Evolutionary conservation across 75 land plant genomes (phyloP).

Genomic region (Cryptomeria japonica): DNA sequence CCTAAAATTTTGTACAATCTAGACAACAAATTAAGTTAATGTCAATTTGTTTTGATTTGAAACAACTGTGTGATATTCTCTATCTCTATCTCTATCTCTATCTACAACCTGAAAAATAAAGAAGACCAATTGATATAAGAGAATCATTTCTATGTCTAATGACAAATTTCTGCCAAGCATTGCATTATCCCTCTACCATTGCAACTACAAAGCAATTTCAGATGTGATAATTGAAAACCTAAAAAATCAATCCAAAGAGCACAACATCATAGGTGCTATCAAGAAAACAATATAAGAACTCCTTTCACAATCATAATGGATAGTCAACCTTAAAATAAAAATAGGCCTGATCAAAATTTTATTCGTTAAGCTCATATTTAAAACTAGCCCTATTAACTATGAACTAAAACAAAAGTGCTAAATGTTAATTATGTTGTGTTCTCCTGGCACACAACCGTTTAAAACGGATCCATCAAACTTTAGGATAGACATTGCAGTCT

Average conservation of each 20-base stretch:
- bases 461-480: not conserved
- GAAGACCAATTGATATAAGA: not conserved
- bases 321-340: not conserved
- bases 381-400: not conserved
- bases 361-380: not conserved
- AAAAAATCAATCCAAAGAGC: too few relatives aligned
- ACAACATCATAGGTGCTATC: not conserved
- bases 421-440: not conserved
- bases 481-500: not conserved
- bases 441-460: not conserved
- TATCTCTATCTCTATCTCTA: too few relatives aligned
- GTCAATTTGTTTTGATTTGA: too few relatives aligned
- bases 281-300: not conserved
- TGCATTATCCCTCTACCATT: too few relatives aligned
- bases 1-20: too few relatives aligned
- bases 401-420: not conserved
- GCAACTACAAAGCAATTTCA: too few relatives aligned
- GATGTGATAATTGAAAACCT: too few relatives aligned
- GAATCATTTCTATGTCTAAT: not conserved
- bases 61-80: too few relatives aligned
- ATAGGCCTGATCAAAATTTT: not conserved
- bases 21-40: too few relatives aligned
- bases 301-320: not conserved
- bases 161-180: not conserved
- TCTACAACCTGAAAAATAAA: conserved; percentile 38